Conservation (phyloP, 257 asterid species). For the Craterostigma plantagineum region DNA sequence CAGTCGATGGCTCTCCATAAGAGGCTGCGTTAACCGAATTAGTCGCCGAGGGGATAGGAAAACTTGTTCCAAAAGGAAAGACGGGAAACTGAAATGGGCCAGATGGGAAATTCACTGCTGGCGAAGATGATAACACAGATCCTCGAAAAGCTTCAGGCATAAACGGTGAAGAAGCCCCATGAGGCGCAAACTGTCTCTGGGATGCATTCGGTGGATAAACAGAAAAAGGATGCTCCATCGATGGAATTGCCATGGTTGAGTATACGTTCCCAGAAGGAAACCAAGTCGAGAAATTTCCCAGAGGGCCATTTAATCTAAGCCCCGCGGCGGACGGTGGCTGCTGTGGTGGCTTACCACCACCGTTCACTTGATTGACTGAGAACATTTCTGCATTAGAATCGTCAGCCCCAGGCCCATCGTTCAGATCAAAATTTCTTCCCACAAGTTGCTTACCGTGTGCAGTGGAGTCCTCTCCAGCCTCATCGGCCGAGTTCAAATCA, state of each 20-base stretch:
- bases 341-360: slow-evolving; percentile 24
- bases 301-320: slow-evolving; percentile 15
- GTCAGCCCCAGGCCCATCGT: slow-evolving; percentile 26
- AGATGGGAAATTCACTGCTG: slow-evolving; percentile 43
- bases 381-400: slow-evolving; percentile 15
- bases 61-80: slow-evolving; percentile 38
- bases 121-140: slow-evolving; percentile 72
- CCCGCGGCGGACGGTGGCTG: slow-evolving; percentile 22
- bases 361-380: slow-evolving; percentile 8
- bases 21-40: slow-evolving; percentile 37
- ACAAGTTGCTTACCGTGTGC: slow-evolving; percentile 9
- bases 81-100: slow-evolving; percentile 41
- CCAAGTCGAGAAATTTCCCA: slow-evolving; percentile 59
- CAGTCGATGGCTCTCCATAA: slow-evolving; percentile 41
- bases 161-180: slow-evolving; percentile 32
- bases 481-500: slow-evolving; percentile 42
- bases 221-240: slow-evolving; percentile 30
- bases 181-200: slow-evolving; percentile 43
- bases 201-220: slow-evolving; percentile 39
- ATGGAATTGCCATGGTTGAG: slow-evolving; percentile 32
- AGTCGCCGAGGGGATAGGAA: slow-evolving; percentile 43
- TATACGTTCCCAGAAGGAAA: slow-evolving; percentile 44
- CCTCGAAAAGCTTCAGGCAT: slow-evolving; percentile 55
- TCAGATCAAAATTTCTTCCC: slow-evolving; percentile 35
- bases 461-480: slow-evolving; percentile 11